These are phyloP conservation scores for Euphorbia tirucalli DNA, from an alignment of 345 rosid genomes.

Conservation along the genomic window DNA sequence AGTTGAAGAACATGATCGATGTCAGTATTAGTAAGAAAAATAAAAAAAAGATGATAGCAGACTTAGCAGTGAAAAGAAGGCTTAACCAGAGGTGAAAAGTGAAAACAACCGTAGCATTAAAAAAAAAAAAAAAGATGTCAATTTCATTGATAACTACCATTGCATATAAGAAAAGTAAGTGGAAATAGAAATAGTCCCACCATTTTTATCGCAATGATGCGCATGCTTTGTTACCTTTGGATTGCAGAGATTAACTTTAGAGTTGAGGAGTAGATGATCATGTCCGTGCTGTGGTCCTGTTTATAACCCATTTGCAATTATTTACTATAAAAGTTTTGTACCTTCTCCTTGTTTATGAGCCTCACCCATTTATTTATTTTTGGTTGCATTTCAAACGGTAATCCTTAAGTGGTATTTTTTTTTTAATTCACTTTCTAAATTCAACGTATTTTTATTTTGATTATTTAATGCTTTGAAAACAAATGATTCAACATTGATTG, in stretches of 20 bases:
- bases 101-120: conserved; percentile 5
- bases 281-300: not conserved
- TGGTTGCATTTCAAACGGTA: not conserved
- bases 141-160: conserved; percentile 6
- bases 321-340: not conserved
- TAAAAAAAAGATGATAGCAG: no score
- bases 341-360: not conserved
- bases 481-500: no score
- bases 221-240: conserved; percentile 17
- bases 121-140: conserved; percentile 19
- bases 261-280: not conserved
- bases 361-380: not conserved
- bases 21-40: no score
- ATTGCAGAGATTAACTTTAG: not conserved
- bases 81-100: conserved; percentile 11
- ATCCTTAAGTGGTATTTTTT: not conserved
- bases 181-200: conserved; percentile 22
- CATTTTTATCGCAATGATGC: conserved; percentile 13
- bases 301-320: not conserved
- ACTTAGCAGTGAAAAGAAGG: not conserved
- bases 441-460: no score
- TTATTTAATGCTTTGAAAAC: no score
- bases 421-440: no score
- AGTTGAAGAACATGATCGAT: no score
- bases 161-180: not conserved